These are phyloP conservation scores for Lineolata rhizophorae DNA, from an alignment of 495 filamentous ascomycete genomes.

Conservation along the genomic window DNA sequence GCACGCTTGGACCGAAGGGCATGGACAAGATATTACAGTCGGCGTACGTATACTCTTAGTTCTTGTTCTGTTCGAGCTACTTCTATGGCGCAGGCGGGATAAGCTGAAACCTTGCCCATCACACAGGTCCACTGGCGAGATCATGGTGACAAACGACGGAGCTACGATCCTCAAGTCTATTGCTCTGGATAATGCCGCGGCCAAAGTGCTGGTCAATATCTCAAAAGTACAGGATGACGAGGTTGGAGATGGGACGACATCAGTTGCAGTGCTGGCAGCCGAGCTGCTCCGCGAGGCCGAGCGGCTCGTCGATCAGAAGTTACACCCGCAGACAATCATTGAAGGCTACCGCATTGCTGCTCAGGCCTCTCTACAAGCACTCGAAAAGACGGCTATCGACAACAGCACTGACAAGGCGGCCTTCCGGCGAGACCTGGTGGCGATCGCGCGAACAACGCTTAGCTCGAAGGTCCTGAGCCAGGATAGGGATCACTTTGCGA, in stretches of 20 bases:
- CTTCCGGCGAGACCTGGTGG: constrained; percentile 73
- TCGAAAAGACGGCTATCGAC: constrained; percentile 70
- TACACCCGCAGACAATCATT: constrained; percentile 98
- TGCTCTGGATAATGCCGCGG: constrained; percentile 95
- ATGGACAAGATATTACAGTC: constrained; percentile 99
- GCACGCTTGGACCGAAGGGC: constrained; percentile 87
- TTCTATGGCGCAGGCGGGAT: too few species aligned
- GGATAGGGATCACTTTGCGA: constrained; percentile 79
- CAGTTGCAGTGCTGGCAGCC: constrained; percentile 79
- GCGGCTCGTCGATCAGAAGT: constrained; percentile 89
- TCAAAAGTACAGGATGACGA: constrained; percentile 99
- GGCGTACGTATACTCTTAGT: constrained; percentile 35
- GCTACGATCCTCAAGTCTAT: constrained; percentile 96
- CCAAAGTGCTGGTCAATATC: constrained; percentile 95
- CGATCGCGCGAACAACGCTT: constrained; percentile 88
- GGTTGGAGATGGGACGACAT: constrained; percentile 87
- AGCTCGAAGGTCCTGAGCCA: constrained; percentile 95
- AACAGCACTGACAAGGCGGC: constrained; percentile 60
- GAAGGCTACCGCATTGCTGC: constrained; percentile 96
- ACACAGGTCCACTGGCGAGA: constrained; percentile 72
- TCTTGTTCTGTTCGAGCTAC: neutral
- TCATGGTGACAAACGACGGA: constrained; percentile 96
- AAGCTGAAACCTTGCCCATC: constrained; percentile 5
- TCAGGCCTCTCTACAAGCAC: constrained; percentile 59
- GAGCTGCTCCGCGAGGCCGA: constrained; percentile 92